Percentiles rank a stretch among this genome's conserved stretches.
These are phyloP conservation scores for Acephala macrosclerotiorum DNA, from an alignment of 2,329 filamentous ascomycete species.

Conservation along the genomic window DNA sequence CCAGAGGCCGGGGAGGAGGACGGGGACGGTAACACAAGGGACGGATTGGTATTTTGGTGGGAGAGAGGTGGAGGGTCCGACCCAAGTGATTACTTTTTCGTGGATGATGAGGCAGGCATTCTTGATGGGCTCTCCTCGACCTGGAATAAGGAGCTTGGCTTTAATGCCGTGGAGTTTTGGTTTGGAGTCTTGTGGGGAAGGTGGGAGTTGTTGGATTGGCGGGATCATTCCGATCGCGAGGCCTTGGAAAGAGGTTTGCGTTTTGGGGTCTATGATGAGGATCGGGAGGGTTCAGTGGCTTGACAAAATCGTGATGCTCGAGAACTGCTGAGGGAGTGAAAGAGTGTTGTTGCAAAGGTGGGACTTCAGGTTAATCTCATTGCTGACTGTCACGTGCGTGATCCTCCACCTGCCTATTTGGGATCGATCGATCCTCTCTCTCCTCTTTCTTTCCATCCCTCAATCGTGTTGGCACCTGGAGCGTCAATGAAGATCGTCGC, in stretches of 20 bases:
- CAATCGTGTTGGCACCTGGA: too few species aligned
- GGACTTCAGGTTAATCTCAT: too few species aligned
- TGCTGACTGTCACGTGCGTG: too few species aligned
- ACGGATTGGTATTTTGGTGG: slow-evolving; percentile 45
- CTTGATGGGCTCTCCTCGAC: slow-evolving; percentile 51
- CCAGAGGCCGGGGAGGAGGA: slow-evolving; percentile 60
- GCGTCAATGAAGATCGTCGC: too few species aligned
- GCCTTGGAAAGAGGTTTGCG: neutral
- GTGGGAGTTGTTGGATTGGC: neutral
- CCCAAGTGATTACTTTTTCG: slow-evolving; percentile 50
- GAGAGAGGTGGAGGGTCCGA: slow-evolving; percentile 44
- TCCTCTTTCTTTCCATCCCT: too few species aligned
- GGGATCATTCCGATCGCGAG: slow-evolving; percentile 3
- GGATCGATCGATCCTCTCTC: too few species aligned
- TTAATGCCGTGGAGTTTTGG: slow-evolving; percentile 26
- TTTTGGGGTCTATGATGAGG: neutral
- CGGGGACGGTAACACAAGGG: slow-evolving; percentile 47
- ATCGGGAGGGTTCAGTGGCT: neutral
- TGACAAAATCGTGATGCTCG: too few species aligned
- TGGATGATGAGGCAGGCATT: slow-evolving; percentile 50
- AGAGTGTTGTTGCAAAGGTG: too few species aligned
- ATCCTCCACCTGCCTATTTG: too few species aligned
- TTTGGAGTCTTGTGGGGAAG: neutral
- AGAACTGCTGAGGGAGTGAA: too few species aligned
- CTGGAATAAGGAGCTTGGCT: slow-evolving; percentile 52